Evolutionary conservation across 2,329 filamentous ascomycete species (phyloP), one percentile per base, ranked within the genome.

Genomic region (Didymella pomorum): DNA sequence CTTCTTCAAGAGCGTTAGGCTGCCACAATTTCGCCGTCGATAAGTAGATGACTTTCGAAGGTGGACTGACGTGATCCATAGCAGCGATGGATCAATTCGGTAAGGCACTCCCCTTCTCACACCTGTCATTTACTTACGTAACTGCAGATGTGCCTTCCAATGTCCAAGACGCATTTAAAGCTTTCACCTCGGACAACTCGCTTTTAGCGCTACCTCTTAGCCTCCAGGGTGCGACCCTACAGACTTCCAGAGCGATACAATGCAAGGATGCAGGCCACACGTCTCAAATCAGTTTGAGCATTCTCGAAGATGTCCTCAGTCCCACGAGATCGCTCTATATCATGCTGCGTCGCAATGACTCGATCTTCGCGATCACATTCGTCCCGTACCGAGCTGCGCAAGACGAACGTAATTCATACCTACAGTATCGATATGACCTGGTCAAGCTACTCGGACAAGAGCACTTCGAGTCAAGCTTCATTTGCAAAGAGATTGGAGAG

Each of bases 401-500:
- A 14, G 37, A 49, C 3, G 14, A 59, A 16, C 63, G 60, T n/a
- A 29, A 42, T 2, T 3, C 53, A 2, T 56, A 70, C 23, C 56
- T 73, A 7, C 42, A 62, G 1, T 18, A 64, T 8, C 51, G 69
- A 21, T 39, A 58, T 7, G 45, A 51, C 1, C 28, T 70, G 1
- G 42, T 72, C 1, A 23, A 55, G 3, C 28, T 41, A 12, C 56
- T 74, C 0, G 70, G 66, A 6, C 46, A 50, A 26, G 16, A 55
- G 12, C n/a, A 66, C 14, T 64, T 72, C 25, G 35, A 59, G 10
- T 33, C 37, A 2, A 66, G 64, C 7, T 54, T 72, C 8, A 70
- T 74, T 14, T 72, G 68, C 49, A 73, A 71, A 48, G 72, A 72
- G 33, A 57, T 65, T 8, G 68, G 59, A 2, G 71, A 72, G 47